These are phyloP conservation scores for Termitomyces heimii DNA, from an alignment of 768 basidiomycete genomes.

Conservation along the genomic window DNA sequence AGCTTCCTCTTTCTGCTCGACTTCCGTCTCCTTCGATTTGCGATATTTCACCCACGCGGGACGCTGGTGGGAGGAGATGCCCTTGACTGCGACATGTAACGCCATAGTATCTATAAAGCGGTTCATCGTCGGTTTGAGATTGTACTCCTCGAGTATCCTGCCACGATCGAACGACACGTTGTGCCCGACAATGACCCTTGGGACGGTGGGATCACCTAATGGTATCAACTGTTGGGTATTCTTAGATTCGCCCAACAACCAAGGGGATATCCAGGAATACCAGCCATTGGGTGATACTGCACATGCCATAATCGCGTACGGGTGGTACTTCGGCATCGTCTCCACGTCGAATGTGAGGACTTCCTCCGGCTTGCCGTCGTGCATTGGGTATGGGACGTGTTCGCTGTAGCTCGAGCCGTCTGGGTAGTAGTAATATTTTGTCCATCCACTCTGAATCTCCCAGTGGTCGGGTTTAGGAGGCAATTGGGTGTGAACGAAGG, in stretches of 20 bases:
- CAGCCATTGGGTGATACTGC: conserved; percentile 80
- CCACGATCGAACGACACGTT: conserved; percentile 93
- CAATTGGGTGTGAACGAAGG: conserved; percentile 44
- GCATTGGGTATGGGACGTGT: conserved; percentile 60
- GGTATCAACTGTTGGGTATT: conserved; percentile 68
- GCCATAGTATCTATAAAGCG: conserved; percentile 95
- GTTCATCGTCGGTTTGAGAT: conserved; percentile 54
- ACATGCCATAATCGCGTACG: conserved; percentile 83
- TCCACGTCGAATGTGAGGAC: conserved; percentile 93
- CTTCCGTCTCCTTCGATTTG: conserved; percentile 56
- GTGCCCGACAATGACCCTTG: conserved; percentile 83
- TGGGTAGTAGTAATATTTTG: conserved; percentile 62
- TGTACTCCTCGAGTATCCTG: conserved; percentile 80
- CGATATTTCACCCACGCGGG: conserved; percentile 88
- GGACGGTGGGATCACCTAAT: conserved; percentile 45
- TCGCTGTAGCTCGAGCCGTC: conserved; percentile 80
- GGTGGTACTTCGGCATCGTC: conserved; percentile 78
- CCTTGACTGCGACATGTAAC: conserved; percentile 88
- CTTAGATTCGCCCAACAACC: conserved; percentile 63
- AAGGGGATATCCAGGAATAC: conserved; percentile 97
- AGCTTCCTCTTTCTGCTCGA: conserved; percentile 56
- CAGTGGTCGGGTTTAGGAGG: conserved; percentile 53
- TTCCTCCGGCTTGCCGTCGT: conserved; percentile 58
- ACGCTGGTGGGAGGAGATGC: conserved; percentile 92
- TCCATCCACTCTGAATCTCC: conserved; percentile 77